phyloP scores from a whole-genome alignment of 73 alveolate species.

The Tetrahymena malaccensis region DNA sequence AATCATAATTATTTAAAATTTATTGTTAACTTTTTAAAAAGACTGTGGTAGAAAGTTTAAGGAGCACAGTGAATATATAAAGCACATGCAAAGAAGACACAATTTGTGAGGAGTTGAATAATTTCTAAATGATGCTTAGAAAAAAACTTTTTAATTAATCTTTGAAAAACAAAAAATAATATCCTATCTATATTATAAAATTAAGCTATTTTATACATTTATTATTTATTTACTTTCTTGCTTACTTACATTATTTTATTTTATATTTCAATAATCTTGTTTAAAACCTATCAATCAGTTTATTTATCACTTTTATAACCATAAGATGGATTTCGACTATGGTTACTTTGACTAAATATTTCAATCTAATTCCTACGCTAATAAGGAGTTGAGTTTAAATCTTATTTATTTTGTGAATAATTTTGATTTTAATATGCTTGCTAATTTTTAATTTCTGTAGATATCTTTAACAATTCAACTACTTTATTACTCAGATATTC shows the following conservation, averaged over 20 bases:
- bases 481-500: not conserved
- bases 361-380: not conserved
- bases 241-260: not conserved
- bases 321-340: not conserved
- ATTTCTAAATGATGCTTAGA: not conserved
- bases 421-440: not conserved
- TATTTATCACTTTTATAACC: not conserved
- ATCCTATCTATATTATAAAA: not conserved
- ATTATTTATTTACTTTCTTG: not conserved
- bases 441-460: not conserved
- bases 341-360: not conserved
- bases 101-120: not conserved
- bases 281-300: not conserved
- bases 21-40: no score
- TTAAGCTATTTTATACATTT: not conserved
- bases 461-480: not conserved
- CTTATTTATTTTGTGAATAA: not conserved
- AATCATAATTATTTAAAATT: no score
- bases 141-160: no score
- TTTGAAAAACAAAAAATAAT: no score
- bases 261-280: not conserved
- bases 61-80: constrained; percentile 5
- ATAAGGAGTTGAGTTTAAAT: not conserved
- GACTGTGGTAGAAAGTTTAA: constrained; percentile 33
- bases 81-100: constrained; percentile 26